These are phyloP conservation scores for Elsinoe necatrix DNA, from an alignment of 2,329 filamentous ascomycete genomes.

Conservation along the genomic window DNA sequence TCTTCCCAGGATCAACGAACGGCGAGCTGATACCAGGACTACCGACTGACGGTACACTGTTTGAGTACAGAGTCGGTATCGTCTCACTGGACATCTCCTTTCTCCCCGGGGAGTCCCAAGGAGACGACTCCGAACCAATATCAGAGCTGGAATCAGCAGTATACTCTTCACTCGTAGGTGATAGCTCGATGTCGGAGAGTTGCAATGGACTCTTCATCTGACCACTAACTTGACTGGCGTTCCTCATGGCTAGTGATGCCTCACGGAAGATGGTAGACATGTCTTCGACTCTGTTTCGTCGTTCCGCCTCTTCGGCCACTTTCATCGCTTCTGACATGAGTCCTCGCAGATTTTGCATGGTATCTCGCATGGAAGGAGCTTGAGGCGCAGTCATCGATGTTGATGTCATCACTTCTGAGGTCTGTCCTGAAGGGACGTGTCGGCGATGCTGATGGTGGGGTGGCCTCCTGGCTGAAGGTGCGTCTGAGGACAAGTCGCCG, in stretches of 20 bases:
- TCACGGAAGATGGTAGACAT: slow-evolving; percentile 34
- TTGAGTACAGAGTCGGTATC: slow-evolving; percentile 15
- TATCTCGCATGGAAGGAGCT: background rate
- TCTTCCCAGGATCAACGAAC: background rate
- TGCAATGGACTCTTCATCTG: slow-evolving; percentile 17
- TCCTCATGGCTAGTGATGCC: slow-evolving; percentile 30
- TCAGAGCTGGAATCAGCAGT: slow-evolving; percentile 17
- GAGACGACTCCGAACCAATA: slow-evolving; percentile 14
- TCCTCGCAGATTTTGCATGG: slow-evolving; percentile 35
- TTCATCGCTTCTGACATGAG: slow-evolving; percentile 36
- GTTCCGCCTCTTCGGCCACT: slow-evolving; percentile 29
- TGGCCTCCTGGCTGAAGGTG: slow-evolving; percentile 3
- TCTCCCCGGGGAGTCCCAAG: background rate
- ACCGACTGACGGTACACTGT: slow-evolving; percentile 12
- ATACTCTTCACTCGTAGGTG: slow-evolving; percentile 15
- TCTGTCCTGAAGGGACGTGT: background rate
- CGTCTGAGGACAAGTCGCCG: slow-evolving; percentile 16
- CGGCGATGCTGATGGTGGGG: slow-evolving; percentile 16
- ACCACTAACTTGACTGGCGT: slow-evolving; percentile 22
- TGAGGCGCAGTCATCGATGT: background rate
- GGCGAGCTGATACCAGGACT: slow-evolving; percentile 5
- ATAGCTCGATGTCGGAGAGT: slow-evolving; percentile 17
- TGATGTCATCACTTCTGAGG: background rate
- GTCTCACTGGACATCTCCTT: slow-evolving; percentile 13
- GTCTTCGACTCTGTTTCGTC: slow-evolving; percentile 29